A percentile compares a stretch with the other conserved stretches of the same genome.
Conservation (phyloP, 495 filamentous ascomycete genomes). For the Wilcoxina mikolae region DNA sequence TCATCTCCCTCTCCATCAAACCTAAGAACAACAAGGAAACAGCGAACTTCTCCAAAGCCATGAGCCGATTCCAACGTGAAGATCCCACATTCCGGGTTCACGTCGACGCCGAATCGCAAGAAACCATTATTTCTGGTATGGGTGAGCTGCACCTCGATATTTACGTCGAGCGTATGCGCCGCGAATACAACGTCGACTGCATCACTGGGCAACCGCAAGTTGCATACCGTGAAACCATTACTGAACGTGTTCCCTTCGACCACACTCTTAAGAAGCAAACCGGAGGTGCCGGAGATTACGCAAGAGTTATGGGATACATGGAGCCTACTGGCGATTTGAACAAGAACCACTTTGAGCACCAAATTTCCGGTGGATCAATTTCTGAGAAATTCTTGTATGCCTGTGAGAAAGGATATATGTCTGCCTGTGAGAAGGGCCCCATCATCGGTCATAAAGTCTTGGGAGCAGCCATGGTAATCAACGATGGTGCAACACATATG, state of each 20-base stretch:
- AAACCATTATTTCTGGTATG: conserved; percentile 98
- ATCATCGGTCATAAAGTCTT: conserved; percentile 88
- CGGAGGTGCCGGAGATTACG: conserved; percentile 91
- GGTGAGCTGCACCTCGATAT: conserved; percentile 94
- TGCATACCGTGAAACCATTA: conserved; percentile 92
- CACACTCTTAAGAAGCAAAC: conserved; percentile 92
- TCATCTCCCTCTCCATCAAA: conserved; percentile 94
- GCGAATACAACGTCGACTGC: conserved; percentile 93
- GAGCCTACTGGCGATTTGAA: conserved; percentile 63
- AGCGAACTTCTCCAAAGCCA: conserved; percentile 93
- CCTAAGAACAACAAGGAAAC: conserved; percentile 87
- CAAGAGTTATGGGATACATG: conserved; percentile 82
- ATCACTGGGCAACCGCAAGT: conserved; percentile 94
- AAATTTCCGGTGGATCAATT: conserved; percentile 78
- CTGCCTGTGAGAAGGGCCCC: conserved; percentile 73
- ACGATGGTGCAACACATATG: conserved; percentile 94
- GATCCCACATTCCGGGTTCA: conserved; percentile 95
- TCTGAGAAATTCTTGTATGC: conserved; percentile 92
- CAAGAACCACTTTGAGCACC: conserved; percentile 70
- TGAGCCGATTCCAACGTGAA: conserved; percentile 96
- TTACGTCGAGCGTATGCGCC: conserved; percentile 94
- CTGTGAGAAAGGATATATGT: conserved; percentile 89
- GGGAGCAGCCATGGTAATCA: conserved; percentile 78
- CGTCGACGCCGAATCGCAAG: conserved; percentile 74
- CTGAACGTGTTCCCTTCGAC: conserved; percentile 62